A percentile compares a stretch with the other conserved stretches of the same genome.
These are phyloP conservation scores for Verticillium nubilum DNA, from an alignment of 2,329 filamentous ascomycete species.

Conservation along the genomic window DNA sequence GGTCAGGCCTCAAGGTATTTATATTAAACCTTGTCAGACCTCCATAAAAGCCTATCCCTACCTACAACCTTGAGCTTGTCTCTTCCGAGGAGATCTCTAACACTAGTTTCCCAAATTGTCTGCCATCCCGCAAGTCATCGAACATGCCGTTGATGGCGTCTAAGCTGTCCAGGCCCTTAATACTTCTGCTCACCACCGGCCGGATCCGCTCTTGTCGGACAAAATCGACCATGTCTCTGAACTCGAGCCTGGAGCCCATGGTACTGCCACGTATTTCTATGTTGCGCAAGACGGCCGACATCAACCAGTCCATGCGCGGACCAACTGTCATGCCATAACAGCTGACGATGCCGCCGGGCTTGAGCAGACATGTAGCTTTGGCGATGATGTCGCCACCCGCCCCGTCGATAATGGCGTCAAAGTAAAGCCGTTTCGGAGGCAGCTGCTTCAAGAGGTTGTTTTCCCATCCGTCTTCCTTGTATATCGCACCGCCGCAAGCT, in stretches of 20 bases:
- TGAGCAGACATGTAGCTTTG: slow-evolving; percentile 63
- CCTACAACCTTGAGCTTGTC: slow-evolving; percentile 33
- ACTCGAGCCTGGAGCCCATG: slow-evolving; percentile 88
- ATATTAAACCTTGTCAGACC: too few relatives aligned
- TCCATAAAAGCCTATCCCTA: not conserved
- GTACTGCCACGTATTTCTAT: slow-evolving; percentile 83
- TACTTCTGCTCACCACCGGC: slow-evolving; percentile 71
- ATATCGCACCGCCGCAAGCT: slow-evolving; percentile 72
- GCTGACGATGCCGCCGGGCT: slow-evolving; percentile 74
- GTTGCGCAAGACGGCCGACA: slow-evolving; percentile 80
- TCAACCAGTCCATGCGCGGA: slow-evolving; percentile 81
- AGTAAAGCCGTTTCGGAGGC: slow-evolving; percentile 57
- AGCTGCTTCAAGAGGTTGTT: slow-evolving; percentile 62
- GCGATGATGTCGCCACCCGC: slow-evolving; percentile 81
- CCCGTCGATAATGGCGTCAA: slow-evolving; percentile 86
- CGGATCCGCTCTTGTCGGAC: slow-evolving; percentile 66
- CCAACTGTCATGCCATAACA: slow-evolving; percentile 87
- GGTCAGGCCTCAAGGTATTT: too few relatives aligned
- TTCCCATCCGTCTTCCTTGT: slow-evolving; percentile 77
- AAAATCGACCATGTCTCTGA: slow-evolving; percentile 84
- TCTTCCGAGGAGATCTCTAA: slow-evolving; percentile 54
- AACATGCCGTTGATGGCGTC: slow-evolving; percentile 76
- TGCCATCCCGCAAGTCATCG: slow-evolving; percentile 78
- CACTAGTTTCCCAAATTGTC: slow-evolving; percentile 90
- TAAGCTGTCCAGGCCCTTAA: slow-evolving; percentile 68